These are phyloP conservation scores for Sordariomycetes sp. DNA, from an alignment of 2,329 filamentous ascomycete species.

Conservation along the genomic window DNA sequence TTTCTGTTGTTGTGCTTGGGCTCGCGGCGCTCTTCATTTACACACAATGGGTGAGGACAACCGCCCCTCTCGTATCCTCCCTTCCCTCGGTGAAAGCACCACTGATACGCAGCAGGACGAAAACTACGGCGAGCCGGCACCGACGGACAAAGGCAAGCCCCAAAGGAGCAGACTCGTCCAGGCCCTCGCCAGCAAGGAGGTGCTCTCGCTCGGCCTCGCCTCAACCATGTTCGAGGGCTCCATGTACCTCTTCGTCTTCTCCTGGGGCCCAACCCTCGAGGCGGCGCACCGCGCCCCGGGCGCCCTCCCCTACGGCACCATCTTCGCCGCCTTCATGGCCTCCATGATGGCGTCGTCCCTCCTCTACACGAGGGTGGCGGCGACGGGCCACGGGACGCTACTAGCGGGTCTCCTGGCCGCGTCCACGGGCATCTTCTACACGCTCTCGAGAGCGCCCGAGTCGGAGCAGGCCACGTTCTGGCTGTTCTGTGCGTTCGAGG, in stretches of 20 bases:
- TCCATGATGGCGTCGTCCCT: slow-evolving; percentile 49
- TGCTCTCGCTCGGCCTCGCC: slow-evolving; percentile 36
- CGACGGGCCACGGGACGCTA: slow-evolving; percentile 9
- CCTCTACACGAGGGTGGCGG: slow-evolving; percentile 23
- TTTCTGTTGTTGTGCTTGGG: slow-evolving; percentile 24
- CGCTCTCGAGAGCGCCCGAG: slow-evolving; percentile 20
- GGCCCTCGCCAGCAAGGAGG: slow-evolving; percentile 27
- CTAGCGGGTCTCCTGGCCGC: slow-evolving; percentile 26
- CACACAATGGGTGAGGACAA: slow-evolving; percentile 28
- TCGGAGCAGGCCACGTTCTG: slow-evolving; percentile 33
- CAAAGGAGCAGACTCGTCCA: slow-evolving; percentile 6
- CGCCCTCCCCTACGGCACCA: slow-evolving; percentile 33
- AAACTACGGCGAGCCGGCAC: slow-evolving; percentile 29
- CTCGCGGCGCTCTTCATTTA: slow-evolving; percentile 32
- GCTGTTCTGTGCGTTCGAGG: slow-evolving; percentile 45
- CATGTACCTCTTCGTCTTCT: slow-evolving; percentile 51
- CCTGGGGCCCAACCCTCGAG: slow-evolving; percentile 42
- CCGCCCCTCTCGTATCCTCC: not conserved
- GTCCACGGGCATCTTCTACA: slow-evolving; percentile 23
- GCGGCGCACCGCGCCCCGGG: slow-evolving; percentile 15
- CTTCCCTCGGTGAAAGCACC: not conserved
- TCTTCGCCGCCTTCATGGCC: slow-evolving; percentile 49
- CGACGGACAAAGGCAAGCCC: slow-evolving; percentile 3
- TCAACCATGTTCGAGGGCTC: slow-evolving; percentile 48
- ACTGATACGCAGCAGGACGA: slow-evolving; percentile 24